Conservation (phyloP, 2,329 filamentous ascomycete genomes). For the Pseudopithomyces chartarum region DNA sequence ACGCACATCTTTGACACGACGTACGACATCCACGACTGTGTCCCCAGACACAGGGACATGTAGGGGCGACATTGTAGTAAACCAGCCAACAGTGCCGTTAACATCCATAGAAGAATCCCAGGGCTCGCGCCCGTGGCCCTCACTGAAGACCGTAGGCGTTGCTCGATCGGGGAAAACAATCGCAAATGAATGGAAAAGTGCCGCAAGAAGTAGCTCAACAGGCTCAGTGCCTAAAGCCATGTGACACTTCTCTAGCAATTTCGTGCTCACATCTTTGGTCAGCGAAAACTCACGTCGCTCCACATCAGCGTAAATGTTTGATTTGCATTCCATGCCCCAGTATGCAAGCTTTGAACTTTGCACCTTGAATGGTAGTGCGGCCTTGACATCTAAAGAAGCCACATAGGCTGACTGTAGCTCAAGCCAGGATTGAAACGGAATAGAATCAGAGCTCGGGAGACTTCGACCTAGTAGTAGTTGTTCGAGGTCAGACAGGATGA, state of each 20-base stretch:
- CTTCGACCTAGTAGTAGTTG: slow-evolving; percentile 9
- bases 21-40: not conserved
- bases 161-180: slow-evolving; percentile 54
- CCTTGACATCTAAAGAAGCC: not conserved
- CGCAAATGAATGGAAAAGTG: slow-evolving; percentile 48
- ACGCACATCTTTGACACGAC: not conserved
- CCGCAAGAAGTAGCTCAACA: slow-evolving; percentile 24
- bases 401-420: slow-evolving; percentile 7
- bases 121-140: slow-evolving; percentile 23
- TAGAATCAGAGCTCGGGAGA: not conserved
- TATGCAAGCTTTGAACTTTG: slow-evolving; percentile 20
- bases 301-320: slow-evolving; percentile 11
- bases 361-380: slow-evolving; percentile 9
- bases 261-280: slow-evolving; percentile 7
- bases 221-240: slow-evolving; percentile 55
- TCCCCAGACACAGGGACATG: not conserved
- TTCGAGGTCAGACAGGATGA: slow-evolving; percentile 49
- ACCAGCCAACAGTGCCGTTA: slow-evolving; percentile 23
- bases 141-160: slow-evolving; percentile 43
- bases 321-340: slow-evolving; percentile 17
- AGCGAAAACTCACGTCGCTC: slow-evolving; percentile 10
- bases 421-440: slow-evolving; percentile 16
- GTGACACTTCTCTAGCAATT: slow-evolving; percentile 8
- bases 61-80: slow-evolving; percentile 19
- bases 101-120: slow-evolving; percentile 29